Base-by-base conservation (phyloP, 345 rosid species). In the Iberis pinnata region DNA sequence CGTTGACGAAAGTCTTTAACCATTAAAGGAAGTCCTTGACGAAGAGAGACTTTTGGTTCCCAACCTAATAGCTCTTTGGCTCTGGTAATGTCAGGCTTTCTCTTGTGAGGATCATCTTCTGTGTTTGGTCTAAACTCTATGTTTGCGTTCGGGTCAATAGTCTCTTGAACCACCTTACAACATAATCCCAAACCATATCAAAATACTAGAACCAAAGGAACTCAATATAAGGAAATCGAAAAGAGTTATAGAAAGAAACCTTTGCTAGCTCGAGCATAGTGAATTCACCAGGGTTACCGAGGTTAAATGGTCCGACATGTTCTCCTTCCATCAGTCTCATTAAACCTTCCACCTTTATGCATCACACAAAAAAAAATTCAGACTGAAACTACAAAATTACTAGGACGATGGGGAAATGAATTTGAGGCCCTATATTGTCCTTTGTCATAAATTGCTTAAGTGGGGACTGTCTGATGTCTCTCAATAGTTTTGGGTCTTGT, bases 231-330 rank as follows among this genome's bases (percentile, higher is more conserved):
- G n/a, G n/a, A n/a, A n/a, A n/a, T n/a, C n/a, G n/a, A n/a, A n/a
- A n/a, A n/a, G n/a, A n/a, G n/a, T n/a, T 5, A 49, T 14, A 36
- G 37, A 54, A 42, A 14, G 33, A 43, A 37, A 89, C 97, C 95
- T 88, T 61, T 10, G 98, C 98, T 3, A 92, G 97, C 63, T 88
- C 97, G 53, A 92, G 88, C 99, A 93, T 93, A 66, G 99, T 93
- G 74, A 93, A 93, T 86, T 93, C 99, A 40, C 99, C 99, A 0
- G 99, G 99, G 67, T 93, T 93, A 26, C 99, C 99, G 19, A 93
- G 95, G 72, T 93, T 93, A 70, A 93, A 92, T 38, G 97, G 98
- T 3, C 96, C 98, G 5, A 88, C 95, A 17, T 88, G 93, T 39
- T 92, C 89, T 9, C 98, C 88, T 77, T 92, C 98, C 98, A 92